Evolutionary conservation across 768 basidiomycete genomes (phyloP), one percentile per base, ranked within the genome.

Genomic region (Pilatotrama ljubarskyi): DNA sequence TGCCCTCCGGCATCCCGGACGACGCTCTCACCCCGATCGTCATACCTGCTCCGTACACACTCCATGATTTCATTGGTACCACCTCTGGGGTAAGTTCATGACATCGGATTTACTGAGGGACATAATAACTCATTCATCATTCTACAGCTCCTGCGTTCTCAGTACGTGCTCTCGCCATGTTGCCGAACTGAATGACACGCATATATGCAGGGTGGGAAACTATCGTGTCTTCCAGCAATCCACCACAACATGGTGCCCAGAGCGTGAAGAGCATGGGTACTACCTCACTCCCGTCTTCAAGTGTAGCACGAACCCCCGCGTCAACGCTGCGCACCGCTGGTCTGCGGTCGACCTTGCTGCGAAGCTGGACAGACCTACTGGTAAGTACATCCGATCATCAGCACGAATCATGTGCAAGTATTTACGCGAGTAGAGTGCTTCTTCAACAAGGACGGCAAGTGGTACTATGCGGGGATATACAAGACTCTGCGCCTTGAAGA

Each of bases 381-480:
- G 90, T 84, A 63, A 59, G 73, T 50, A 7, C 13, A n/a, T 13
- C 2, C 7, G 20, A 17, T n/a, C 48, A 25, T 54, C 20, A 13
- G 14, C 17, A 15, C 25, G 15, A 18, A 41, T 5, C 7, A 29
- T 1, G 24, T n/a, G 24, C 48, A 22, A 13, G 18, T 9, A 20
- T 24, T 46, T 52, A 25, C 22, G 14, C 22, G 29, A 18, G 15
- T 58, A 90, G 90, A 92, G 68, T 92, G 88, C 63, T 92, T 92
- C 72, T 92, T 85, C 65, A 87, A 85, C 72, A 90, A 85, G 70
- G 88, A 90, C 55, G 87, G 86, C 8, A 82, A 83, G 59, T 92
- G 88, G 88, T 92, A 91, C 69, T 92, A 92, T 61, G 90, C 90
- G 13, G 90, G 90, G n/a, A 79, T 83, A 3, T 92, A 92, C 73